phyloP scores from a whole-genome alignment of 208 protist species.

The Zelonia costaricensis region DNA sequence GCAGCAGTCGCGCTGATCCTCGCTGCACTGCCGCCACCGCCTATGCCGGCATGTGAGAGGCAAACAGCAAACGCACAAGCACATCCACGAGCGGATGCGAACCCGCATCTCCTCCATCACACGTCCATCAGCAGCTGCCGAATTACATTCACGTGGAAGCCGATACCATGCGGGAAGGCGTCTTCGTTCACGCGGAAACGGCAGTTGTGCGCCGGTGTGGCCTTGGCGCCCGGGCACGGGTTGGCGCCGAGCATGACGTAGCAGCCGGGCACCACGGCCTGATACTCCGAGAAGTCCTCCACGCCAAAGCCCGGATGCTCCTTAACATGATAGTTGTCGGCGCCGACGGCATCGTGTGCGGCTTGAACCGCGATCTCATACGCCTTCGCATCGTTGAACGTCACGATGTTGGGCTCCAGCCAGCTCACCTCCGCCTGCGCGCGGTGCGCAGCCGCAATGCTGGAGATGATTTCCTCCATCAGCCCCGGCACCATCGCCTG shows the following conservation, averaged over 20 bases:
- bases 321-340: conserved; percentile 42
- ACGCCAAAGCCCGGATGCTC: conserved; percentile 51
- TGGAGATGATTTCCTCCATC: conserved; percentile 73
- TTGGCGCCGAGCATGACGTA: conserved; percentile 20
- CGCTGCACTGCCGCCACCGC: no score
- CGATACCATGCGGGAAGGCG: conserved; percentile 47
- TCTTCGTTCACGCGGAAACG: conserved; percentile 50
- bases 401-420: conserved; percentile 83
- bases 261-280: conserved; percentile 59
- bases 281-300: conserved; percentile 76
- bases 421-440: conserved; percentile 65
- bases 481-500: conserved; percentile 56
- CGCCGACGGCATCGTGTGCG: conserved; percentile 39
- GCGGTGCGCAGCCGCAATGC: conserved; percentile 62
- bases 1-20: no score
- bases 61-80: neutral
- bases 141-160: conserved; percentile 49
- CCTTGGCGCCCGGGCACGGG: neutral
- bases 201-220: conserved; percentile 35
- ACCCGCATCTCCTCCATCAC: no score
- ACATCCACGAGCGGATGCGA: neutral
- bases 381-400: conserved; percentile 70
- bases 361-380: conserved; percentile 52
- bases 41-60: neutral
- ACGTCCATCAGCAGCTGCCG: conserved; percentile 11